These are phyloP conservation scores for Berkeleyomyces rouxiae DNA, from an alignment of 2,329 filamentous ascomycete species.

Conservation along the genomic window DNA sequence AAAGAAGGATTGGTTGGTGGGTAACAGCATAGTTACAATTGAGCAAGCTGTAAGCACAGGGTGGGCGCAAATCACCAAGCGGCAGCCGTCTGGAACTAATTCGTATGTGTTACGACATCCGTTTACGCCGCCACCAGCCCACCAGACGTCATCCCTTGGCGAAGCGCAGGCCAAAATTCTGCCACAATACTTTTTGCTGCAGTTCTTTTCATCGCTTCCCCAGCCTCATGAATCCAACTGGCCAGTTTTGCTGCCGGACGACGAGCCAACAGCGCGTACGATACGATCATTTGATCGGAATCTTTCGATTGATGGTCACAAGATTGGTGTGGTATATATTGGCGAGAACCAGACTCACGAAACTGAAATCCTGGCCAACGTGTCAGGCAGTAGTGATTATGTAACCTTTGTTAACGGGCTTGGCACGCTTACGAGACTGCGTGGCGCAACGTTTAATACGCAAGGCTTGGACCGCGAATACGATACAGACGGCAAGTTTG, in stretches of 20 bases:
- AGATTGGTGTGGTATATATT: conserved; percentile 87
- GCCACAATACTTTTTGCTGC: conserved; percentile 58
- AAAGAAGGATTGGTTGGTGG: conserved; percentile 55
- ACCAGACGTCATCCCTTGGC: conserved; percentile 28
- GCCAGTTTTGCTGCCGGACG: conserved; percentile 57
- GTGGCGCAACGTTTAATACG: conserved; percentile 76
- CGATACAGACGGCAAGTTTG: conserved; percentile 69
- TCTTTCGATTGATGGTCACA: conserved; percentile 85
- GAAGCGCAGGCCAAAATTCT: conserved; percentile 43
- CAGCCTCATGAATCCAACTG: conserved; percentile 42
- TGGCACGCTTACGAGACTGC: conserved; percentile 64
- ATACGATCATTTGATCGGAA: conserved; percentile 72
- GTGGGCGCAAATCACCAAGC: conserved; percentile 53
- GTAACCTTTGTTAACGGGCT: conserved; percentile 68
- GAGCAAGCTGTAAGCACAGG: conserved; percentile 51
- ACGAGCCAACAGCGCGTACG: conserved; percentile 54
- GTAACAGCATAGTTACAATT: conserved; percentile 57
- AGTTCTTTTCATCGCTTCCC: conserved; percentile 47
- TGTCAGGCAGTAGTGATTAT: conserved; percentile 74
- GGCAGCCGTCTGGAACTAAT: conserved; percentile 52
- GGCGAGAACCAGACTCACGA: conserved; percentile 73
- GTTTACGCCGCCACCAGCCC: conserved; percentile 40
- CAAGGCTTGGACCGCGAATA: conserved; percentile 71
- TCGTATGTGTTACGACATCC: conserved; percentile 42
- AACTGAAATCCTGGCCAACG: conserved; percentile 70